Base-by-base conservation (phyloP, 2,329 filamentous ascomycete species). In the Niveomyces coronatus region DNA sequence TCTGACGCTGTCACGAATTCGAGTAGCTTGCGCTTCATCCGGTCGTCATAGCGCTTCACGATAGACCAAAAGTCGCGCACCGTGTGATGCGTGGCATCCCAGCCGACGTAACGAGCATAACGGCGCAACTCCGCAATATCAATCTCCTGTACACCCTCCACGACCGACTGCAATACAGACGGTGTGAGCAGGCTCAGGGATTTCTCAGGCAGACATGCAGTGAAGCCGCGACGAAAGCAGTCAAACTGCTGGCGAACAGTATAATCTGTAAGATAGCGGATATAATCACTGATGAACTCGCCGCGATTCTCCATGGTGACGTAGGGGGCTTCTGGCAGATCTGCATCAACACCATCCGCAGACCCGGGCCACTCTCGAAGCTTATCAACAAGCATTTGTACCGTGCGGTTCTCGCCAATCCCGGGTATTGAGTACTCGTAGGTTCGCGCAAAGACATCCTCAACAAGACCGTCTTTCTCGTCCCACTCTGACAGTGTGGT, bases 1-100 rank as follows among this genome's bases (percentile, higher is more conserved):
- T 95, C 88, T 49, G 81, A 89, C 1, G 89, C 89, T 11, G 91
- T 98, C 20, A 98, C 88, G 52, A 98, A 98, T 56, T 95, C 87
- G 22, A 98, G 68, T 23, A 98, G 63, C 50, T 76, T 77, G 37
- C 78, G 74, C 58, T 82, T 82, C 67, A 88, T 82, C 31, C 72
- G 67, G 13, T 80, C 69, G 42, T 76, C 70, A 53, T 75, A 91
- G 24, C 56, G 59, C 46, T 72, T 72, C 1, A 94, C 82, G 7
- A 95, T 71, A 10, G 69, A 69, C 91, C 91, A 98, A 56, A 98
- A 96, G 48, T 83, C 76, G 17, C 67, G 64, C 29, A 98, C 77
- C 1, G 81, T 76, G 11, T 67, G 74, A 47, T 91, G 80, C 0
- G 65, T 67, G 0, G 76, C 65, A 31, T 80, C 74, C 68, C 85